Evolutionary conservation across 306 rosid species (phyloP), one percentile per base, ranked within the genome.

Genomic region (Adenanthera pavonina): DNA sequence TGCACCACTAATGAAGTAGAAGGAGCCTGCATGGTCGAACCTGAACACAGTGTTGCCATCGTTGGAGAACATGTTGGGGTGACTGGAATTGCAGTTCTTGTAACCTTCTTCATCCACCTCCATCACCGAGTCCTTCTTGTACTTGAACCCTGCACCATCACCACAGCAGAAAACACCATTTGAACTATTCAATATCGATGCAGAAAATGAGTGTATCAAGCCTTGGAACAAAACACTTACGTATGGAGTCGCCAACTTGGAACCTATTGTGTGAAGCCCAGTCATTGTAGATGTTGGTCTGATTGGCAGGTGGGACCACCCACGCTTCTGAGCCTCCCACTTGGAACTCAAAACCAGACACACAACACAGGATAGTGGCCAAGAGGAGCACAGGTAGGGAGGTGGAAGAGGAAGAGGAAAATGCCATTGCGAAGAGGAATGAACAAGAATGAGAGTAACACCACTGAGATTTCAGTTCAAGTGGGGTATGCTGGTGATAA

Each of bases 201-300:
- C 61, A 43, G 15, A 67, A 51, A 19, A 8, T 17, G 57, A 52
- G 17, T 52, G 46, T 0, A 25, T 41, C 46, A 52, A 3, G 33
- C 20, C 8, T 4, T 41, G 46, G 30, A 25, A 25, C 30, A 25
- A 2, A 44, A 49, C 56, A 79, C 97, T 60, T 87, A 95, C 98
- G 80, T 35, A 93, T 59, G 77, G 91, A 15, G 74, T 93, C 95
- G 7, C 91, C 92, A 17, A 85, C 84, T 33, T 36, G 91, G 88
- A 95, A 95, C 78, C 97, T 83, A 84, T 92, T 88, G 81, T 82
- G 79, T 1, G 97, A 90, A 82, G 99, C 98, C 99, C 99, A 95
- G 8, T 80, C 84, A 67, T 89, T 93, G 90, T 85, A 93, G 86
- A 83, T 43, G 68, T 87, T 72, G 81, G 78, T 90, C 86, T 89